A percentile compares a stretch with the other conserved stretches of the same genome.
These are phyloP conservation scores for Debaryomyces tyrocola DNA, from an alignment of 805 yeast genomes.

Conservation along the genomic window DNA sequence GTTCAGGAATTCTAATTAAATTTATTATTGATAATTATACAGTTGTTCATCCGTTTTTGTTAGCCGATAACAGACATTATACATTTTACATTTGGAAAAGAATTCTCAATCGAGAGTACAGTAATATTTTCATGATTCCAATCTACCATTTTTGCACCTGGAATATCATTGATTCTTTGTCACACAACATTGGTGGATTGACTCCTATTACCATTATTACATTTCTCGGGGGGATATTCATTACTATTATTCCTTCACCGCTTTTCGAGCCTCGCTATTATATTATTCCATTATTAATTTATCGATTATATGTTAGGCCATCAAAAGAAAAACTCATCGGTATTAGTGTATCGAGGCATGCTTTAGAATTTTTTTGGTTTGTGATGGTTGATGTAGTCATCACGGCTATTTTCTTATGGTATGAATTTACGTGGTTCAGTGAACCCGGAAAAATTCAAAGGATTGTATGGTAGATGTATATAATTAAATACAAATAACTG, in stretches of 20 bases:
- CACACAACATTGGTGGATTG: constrained; percentile 10
- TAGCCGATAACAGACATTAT: constrained; percentile 94
- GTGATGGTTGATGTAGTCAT: constrained; percentile 54
- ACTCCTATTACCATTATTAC: constrained; percentile 46
- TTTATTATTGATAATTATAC: constrained; percentile 60
- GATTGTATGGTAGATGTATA: constrained; percentile 72
- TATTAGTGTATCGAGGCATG: constrained; percentile 29
- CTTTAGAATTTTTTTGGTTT: constrained; percentile 64
- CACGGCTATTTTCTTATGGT: constrained; percentile 54
- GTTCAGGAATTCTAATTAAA: constrained; percentile 32
- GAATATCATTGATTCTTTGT: constrained; percentile 21
- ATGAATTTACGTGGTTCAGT: constrained; percentile 67
- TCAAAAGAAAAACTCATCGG: background rate
- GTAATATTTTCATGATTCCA: constrained; percentile 56
- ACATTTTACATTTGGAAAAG: constrained; percentile 82
- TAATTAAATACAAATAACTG: background rate
- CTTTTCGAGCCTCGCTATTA: constrained; percentile 92
- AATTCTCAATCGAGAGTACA: constrained; percentile 51
- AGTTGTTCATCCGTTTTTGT: constrained; percentile 80
- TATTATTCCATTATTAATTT: constrained; percentile 74
- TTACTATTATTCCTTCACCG: constrained; percentile 84
- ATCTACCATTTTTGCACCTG: constrained; percentile 65
- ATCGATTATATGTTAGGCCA: constrained; percentile 53
- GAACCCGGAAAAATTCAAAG: constrained; percentile 64
- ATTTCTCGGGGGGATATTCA: constrained; percentile 49